Evolutionary conservation across 345 rosid genomes (phyloP).

Genomic region (Syzygium grande): DNA sequence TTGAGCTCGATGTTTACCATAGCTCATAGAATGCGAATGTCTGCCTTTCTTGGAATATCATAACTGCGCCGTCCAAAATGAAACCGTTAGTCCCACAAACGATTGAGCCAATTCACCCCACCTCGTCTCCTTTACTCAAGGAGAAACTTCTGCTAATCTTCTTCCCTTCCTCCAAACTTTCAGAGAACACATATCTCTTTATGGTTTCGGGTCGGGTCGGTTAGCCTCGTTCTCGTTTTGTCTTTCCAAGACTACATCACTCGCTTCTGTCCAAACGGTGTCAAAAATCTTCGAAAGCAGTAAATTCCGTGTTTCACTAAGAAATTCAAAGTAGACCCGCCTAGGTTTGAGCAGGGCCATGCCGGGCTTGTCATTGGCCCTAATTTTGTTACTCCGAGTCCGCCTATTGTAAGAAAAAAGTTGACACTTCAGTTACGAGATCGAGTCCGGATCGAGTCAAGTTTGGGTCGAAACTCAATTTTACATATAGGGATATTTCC

Average conservation of each 20-base stretch:
- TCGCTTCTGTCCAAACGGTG: background rate
- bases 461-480: background rate
- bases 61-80: too few species aligned
- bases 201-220: too few species aligned
- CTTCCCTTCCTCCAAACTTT: too few species aligned
- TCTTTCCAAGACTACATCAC: accelerated
- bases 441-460: background rate
- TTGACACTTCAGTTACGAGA: background rate
- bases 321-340: background rate
- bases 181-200: too few species aligned
- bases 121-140: too few species aligned
- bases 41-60: too few species aligned
- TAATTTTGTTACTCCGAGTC: background rate
- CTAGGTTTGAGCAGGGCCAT: background rate
- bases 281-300: background rate
- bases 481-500: background rate
- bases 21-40: background rate
- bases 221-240: background rate
- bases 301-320: too few species aligned
- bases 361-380: background rate
- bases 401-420: background rate
- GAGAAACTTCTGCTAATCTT: too few species aligned
- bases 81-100: too few species aligned
- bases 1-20: background rate
- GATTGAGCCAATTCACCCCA: too few species aligned